These are phyloP conservation scores for Penicillium sp. DNA, from an alignment of 2,329 filamentous ascomycete genomes.

Conservation along the genomic window DNA sequence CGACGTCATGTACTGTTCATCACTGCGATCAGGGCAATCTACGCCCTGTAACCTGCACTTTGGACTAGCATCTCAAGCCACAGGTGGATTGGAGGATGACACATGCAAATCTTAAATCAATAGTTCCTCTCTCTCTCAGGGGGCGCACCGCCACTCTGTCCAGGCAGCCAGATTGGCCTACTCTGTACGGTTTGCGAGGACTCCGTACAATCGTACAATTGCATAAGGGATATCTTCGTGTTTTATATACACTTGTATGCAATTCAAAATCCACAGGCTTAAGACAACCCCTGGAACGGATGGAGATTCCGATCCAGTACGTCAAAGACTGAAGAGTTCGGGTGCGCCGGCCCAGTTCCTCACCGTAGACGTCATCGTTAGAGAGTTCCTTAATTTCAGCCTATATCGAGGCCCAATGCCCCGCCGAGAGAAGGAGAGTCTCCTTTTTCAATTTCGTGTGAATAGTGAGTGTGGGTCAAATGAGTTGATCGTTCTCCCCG, in stretches of 20 bases:
- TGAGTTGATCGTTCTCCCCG: constrained; percentile 24
- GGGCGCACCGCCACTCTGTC: constrained; percentile 5
- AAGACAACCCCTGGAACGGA: not conserved
- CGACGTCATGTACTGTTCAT: constrained; percentile 24
- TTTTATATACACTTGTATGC: too few relatives aligned
- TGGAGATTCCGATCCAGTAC: constrained; percentile 5
- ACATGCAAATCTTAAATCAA: not conserved
- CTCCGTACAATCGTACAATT: not conserved
- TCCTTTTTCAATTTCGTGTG: constrained; percentile 5
- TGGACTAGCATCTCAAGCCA: constrained; percentile 10
- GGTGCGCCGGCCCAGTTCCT: not conserved
- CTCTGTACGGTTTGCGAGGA: too few relatives aligned
- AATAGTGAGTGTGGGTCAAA: constrained; percentile 14
- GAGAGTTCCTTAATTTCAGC: constrained; percentile 7
- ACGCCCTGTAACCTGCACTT: too few relatives aligned
- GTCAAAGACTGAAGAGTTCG: constrained; percentile 1
- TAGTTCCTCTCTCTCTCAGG: not conserved
- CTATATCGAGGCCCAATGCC: constrained; percentile 8
- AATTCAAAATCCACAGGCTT: too few relatives aligned
- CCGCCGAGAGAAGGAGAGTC: not conserved
- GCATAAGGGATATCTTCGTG: too few relatives aligned
- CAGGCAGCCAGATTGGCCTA: constrained; percentile 20
- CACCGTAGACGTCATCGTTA: constrained; percentile 39
- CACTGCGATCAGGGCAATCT: constrained; percentile 13
- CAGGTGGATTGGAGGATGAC: constrained; percentile 16